A percentile compares a stretch with the other conserved stretches of the same genome.
Evolutionary conservation across 352 stramenopile genomes (phyloP).

Genomic region (Globisporangium viniferum): DNA sequence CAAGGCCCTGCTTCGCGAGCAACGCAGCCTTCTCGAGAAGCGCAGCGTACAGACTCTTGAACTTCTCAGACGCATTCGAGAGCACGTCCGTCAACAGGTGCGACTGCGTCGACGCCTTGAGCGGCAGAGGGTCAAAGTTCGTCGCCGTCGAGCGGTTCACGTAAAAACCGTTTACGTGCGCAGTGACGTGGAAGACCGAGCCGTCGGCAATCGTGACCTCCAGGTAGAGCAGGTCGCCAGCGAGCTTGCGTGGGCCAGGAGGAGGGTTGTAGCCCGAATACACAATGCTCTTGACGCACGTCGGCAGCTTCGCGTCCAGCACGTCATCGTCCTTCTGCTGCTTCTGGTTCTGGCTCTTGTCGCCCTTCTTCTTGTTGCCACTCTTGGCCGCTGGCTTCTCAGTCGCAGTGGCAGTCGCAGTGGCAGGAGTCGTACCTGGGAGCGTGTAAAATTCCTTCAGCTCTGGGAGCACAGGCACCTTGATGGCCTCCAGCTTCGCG

Average conservation of each 20-base stretch:
- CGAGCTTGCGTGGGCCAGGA: slow-evolving; percentile 87
- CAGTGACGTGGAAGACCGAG: slow-evolving; percentile 82
- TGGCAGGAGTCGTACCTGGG: slow-evolving; percentile 21
- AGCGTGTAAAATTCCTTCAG: slow-evolving; percentile 73
- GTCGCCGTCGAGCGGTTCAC: slow-evolving; percentile 84
- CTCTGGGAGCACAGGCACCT: slow-evolving; percentile 57
- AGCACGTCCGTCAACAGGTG: slow-evolving; percentile 87
- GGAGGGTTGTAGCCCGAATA: slow-evolving; percentile 95
- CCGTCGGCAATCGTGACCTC: slow-evolving; percentile 82
- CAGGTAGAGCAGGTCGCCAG: slow-evolving; percentile 94
- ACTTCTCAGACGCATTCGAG: slow-evolving; percentile 57
- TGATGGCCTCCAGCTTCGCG: slow-evolving; percentile 72
- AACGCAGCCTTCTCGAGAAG: slow-evolving; percentile 78
- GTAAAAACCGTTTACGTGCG: slow-evolving; percentile 91
- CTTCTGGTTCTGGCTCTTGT: slow-evolving; percentile 28
- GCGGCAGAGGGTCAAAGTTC: slow-evolving; percentile 83
- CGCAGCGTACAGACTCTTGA: slow-evolving; percentile 64
- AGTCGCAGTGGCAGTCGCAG: slow-evolving; percentile 15
- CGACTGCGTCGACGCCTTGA: slow-evolving; percentile 32
- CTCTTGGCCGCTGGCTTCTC: slow-evolving; percentile 27
- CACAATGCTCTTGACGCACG: slow-evolving; percentile 88
- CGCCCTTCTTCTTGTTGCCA: slow-evolving; percentile 27
- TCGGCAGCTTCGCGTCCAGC: slow-evolving; percentile 60
- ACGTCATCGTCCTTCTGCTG: slow-evolving; percentile 36
- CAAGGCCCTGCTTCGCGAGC: slow-evolving; percentile 69